Conservation (phyloP, 1,139 yeast species). For the Diutina mesorugosa region DNA sequence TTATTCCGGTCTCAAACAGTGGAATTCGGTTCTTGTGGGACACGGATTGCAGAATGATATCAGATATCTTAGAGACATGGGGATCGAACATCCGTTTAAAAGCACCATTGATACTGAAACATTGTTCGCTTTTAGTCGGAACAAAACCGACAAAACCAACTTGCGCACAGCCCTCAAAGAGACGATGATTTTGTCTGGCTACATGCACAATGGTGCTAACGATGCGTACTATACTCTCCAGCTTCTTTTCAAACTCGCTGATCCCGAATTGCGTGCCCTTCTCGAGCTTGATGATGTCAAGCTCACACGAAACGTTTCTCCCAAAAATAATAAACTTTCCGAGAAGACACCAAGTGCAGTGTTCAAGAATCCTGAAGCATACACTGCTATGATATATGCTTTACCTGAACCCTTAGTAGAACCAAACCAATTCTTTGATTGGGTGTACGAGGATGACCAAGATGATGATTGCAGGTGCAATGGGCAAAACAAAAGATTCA, state of each 20-base stretch:
- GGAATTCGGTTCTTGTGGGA: constrained; percentile 39
- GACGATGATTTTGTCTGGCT: not conserved
- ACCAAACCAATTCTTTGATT: not conserved
- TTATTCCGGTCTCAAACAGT: constrained; percentile 9
- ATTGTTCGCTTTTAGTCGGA: constrained; percentile 13
- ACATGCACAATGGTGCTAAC: constrained; percentile 72
- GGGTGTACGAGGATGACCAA: not conserved
- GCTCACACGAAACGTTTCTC: not conserved
- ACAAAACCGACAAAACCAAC: not conserved
- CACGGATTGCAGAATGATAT: constrained; percentile 56
- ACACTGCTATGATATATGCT: not conserved
- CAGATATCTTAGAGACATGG: constrained; percentile 2
- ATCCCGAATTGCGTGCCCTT: constrained; percentile 32
- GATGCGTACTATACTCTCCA: constrained; percentile 62
- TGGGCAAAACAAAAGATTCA: too few relatives aligned
- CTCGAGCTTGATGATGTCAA: constrained; percentile 12
- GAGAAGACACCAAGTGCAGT: not conserved
- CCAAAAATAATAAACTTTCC: not conserved
- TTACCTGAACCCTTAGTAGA: not conserved
- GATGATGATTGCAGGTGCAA: too few relatives aligned
- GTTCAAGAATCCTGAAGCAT: not conserved
- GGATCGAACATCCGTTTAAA: not conserved
- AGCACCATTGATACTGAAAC: constrained; percentile 36
- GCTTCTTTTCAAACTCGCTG: constrained; percentile 38
- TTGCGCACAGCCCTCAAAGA: not conserved